Conservation (phyloP, 2,329 filamentous ascomycete species). For the Helotiales sp. region DNA sequence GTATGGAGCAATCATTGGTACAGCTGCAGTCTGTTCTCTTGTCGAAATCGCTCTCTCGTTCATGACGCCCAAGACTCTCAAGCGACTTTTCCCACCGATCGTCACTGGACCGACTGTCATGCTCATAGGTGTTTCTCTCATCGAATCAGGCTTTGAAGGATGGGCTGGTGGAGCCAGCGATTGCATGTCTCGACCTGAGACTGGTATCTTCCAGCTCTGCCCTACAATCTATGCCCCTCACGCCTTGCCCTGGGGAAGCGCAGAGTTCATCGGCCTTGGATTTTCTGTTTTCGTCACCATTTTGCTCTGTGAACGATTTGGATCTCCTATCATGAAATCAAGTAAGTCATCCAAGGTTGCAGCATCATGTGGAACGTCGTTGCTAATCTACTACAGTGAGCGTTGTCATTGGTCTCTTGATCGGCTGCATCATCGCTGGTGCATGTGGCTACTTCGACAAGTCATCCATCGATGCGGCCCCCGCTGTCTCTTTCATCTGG, state of each 20-base stretch:
- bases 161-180: slow-evolving; percentile 75
- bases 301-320: slow-evolving; percentile 77
- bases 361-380: background rate
- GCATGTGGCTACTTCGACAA: slow-evolving; percentile 77
- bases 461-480: slow-evolving; percentile 68
- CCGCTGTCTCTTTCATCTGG: slow-evolving; percentile 75
- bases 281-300: slow-evolving; percentile 81
- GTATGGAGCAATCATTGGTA: slow-evolving; percentile 75
- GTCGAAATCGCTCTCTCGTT: slow-evolving; percentile 75
- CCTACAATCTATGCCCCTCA: slow-evolving; percentile 68
- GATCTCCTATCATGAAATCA: slow-evolving; percentile 77
- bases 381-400: background rate
- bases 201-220: slow-evolving; percentile 61
- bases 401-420: slow-evolving; percentile 5
- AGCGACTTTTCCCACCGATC: slow-evolving; percentile 76
- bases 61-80: slow-evolving; percentile 65
- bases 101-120: slow-evolving; percentile 72
- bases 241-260: slow-evolving; percentile 75
- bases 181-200: slow-evolving; percentile 49
- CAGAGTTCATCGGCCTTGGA: slow-evolving; percentile 76
- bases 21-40: slow-evolving; percentile 61
- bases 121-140: slow-evolving; percentile 73
- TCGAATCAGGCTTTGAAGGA: slow-evolving; percentile 70
- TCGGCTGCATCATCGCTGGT: slow-evolving; percentile 68
- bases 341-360: background rate